These are phyloP conservation scores for Thermothelomyces thermophilus DNA, from an alignment of 2,329 filamentous ascomycete genomes.

Conservation along the genomic window DNA sequence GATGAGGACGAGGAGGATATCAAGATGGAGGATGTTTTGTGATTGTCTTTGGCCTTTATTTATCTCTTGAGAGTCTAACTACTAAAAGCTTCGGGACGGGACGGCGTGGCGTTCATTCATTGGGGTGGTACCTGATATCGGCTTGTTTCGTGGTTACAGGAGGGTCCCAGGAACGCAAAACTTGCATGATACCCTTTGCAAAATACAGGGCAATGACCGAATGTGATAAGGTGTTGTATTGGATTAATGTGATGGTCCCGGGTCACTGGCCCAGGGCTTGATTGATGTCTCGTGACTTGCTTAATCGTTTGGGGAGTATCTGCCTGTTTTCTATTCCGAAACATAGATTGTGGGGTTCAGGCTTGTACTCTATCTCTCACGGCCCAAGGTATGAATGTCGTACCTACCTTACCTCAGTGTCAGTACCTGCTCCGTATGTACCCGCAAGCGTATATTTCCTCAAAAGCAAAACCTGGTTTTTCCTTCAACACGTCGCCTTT, in stretches of 20 bases:
- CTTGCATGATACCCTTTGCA: constrained; percentile 11
- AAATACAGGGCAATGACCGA: background rate
- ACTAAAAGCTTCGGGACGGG: background rate
- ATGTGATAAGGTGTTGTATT: too few species aligned
- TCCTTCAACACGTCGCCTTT: too few species aligned
- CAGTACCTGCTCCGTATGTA: too few species aligned
- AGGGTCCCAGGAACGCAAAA: background rate
- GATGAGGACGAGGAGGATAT: constrained; percentile 59
- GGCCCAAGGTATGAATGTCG: background rate
- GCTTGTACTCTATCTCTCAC: too few species aligned
- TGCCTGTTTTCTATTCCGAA: too few species aligned
- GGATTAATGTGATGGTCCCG: background rate
- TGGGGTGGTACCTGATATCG: background rate
- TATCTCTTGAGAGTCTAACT: background rate
- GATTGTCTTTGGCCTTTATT: background rate
- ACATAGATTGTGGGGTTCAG: too few species aligned
- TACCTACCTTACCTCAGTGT: background rate
- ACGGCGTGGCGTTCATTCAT: constrained; percentile 2
- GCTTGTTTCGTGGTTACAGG: constrained; percentile 4
- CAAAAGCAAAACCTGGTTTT: too few species aligned
- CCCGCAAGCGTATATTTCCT: too few species aligned
- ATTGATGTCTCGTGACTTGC: too few species aligned
- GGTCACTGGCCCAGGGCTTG: background rate
- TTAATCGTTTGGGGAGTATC: too few species aligned
- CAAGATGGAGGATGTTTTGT: constrained; percentile 71